Conservation (phyloP, 2,329 filamentous ascomycete genomes). For the Apiospora pterosperma region DNA sequence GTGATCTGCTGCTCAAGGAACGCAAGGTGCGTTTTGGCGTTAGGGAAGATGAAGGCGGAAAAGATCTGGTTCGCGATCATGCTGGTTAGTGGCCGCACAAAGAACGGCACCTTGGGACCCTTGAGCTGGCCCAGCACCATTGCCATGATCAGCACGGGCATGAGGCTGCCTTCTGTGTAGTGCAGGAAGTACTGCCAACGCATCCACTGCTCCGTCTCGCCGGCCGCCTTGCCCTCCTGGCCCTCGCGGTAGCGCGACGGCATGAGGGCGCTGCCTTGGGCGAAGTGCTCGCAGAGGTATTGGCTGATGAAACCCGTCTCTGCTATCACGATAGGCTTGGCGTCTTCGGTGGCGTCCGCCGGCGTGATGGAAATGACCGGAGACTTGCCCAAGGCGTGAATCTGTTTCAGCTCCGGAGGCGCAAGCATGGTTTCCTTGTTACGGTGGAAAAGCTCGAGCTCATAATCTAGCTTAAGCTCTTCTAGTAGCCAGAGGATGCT, state of each 20-base stretch:
- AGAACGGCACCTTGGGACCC: constrained; percentile 45
- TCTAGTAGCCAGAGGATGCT: constrained; percentile 84
- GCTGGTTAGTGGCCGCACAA: constrained; percentile 49
- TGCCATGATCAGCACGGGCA: constrained; percentile 20
- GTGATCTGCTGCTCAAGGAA: constrained; percentile 48
- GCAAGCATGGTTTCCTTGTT: constrained; percentile 60
- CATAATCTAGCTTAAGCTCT: constrained; percentile 75
- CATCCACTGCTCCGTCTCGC: constrained; percentile 59
- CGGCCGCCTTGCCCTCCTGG: constrained; percentile 53
- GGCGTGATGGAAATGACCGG: constrained; percentile 68
- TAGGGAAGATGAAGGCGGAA: constrained; percentile 41
- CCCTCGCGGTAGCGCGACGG: constrained; percentile 55
- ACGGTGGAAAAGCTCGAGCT: constrained; percentile 77
- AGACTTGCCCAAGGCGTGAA: constrained; percentile 86
- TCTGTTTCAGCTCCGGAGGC: constrained; percentile 68
- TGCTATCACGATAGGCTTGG: constrained; percentile 60
- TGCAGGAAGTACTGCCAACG: constrained; percentile 71
- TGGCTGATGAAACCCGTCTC: constrained; percentile 81
- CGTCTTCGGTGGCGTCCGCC: constrained; percentile 11
- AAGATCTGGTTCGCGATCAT: constrained; percentile 42
- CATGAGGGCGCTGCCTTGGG: constrained; percentile 41
- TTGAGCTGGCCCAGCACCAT: constrained; percentile 33
- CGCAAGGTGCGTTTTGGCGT: constrained; percentile 42
- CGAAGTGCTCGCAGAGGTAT: constrained; percentile 70
- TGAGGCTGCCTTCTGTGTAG: constrained; percentile 81